Evolutionary conservation across 768 basidiomycete species (phyloP).

Genomic region (Sporobolomyces pararoseus): DNA sequence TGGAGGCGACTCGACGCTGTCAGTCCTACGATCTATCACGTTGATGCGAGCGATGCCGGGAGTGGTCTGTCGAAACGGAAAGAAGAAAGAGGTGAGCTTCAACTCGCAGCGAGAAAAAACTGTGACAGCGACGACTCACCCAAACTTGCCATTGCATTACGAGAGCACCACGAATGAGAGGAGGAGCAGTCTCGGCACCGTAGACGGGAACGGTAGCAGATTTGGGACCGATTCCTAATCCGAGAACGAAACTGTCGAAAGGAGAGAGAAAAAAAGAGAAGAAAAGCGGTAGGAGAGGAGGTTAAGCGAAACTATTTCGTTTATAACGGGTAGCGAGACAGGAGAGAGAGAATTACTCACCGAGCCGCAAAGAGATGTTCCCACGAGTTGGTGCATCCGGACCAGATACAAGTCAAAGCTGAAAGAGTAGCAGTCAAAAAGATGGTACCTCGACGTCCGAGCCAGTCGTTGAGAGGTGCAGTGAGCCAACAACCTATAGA

Average conservation of each 20-base stretch:
- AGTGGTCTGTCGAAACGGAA: no score
- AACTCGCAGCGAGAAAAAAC: no score
- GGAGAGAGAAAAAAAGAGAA: no score
- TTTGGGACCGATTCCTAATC: slow-evolving; percentile 33
- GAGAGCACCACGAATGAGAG: slow-evolving; percentile 47
- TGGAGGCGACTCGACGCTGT: no score
- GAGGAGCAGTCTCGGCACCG: slow-evolving; percentile 73
- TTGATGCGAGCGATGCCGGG: no score
- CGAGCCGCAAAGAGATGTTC: slow-evolving; percentile 54
- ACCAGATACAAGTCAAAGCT: slow-evolving; percentile 28
- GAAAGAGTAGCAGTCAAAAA: slow-evolving; percentile 33
- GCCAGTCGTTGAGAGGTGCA: slow-evolving; percentile 45
- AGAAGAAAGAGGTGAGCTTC: no score
- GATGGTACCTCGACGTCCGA: slow-evolving; percentile 56
- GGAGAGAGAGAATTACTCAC: background rate
- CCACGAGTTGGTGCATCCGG: slow-evolving; percentile 59
- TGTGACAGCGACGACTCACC: slow-evolving; percentile 3
- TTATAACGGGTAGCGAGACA: no score
- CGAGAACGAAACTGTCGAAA: slow-evolving; percentile 33
- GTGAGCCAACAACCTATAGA: slow-evolving; percentile 42
- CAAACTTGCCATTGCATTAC: slow-evolving; percentile 19
- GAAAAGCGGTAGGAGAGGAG: no score
- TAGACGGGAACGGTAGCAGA: slow-evolving; percentile 60
- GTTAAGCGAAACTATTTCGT: no score
- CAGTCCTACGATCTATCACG: no score